A percentile compares a stretch with the other conserved stretches of the same genome.
Conservation (phyloP, 345 rosid species). For the Gynandropsis gynandra region DNA sequence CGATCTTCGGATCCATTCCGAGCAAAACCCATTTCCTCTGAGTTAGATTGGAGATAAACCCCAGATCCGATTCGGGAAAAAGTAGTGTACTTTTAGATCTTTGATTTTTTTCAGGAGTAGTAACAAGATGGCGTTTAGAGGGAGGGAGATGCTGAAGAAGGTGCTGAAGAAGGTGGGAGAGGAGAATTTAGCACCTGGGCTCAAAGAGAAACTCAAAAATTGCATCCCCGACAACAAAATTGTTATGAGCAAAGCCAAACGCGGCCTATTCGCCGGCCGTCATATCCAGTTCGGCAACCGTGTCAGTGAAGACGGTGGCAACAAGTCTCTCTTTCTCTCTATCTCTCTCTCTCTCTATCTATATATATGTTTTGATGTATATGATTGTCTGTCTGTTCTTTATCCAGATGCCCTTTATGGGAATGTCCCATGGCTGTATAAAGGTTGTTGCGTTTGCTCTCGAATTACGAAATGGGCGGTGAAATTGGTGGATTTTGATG, state of each 20-base stretch:
- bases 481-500: no score
- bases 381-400: not conserved
- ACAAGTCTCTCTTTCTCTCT: conserved; percentile 43
- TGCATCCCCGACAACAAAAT: conserved; percentile 63
- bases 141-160: conserved; percentile 86
- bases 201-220: conserved; percentile 54
- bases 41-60: no score
- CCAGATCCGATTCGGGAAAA: conserved; percentile 12
- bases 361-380: not conserved
- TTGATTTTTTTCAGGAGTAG: not conserved
- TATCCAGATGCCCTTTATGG: not conserved
- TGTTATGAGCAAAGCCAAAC: conserved; percentile 78
- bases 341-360: conserved; percentile 4
- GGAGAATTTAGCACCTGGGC: conserved; percentile 47
- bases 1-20: no score
- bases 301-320: conserved; percentile 90
- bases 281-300: conserved; percentile 89
- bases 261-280: conserved; percentile 83
- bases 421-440: not conserved
- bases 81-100: conserved; percentile 15
- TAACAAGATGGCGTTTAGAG: conserved; percentile 64
- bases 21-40: no score
- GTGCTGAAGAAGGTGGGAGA: conserved; percentile 67
- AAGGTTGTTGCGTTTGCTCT: no score
- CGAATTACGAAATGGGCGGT: no score